Base-by-base conservation (phyloP, 2,329 filamentous ascomycete species). In the Curvularia verruculosa region DNA sequence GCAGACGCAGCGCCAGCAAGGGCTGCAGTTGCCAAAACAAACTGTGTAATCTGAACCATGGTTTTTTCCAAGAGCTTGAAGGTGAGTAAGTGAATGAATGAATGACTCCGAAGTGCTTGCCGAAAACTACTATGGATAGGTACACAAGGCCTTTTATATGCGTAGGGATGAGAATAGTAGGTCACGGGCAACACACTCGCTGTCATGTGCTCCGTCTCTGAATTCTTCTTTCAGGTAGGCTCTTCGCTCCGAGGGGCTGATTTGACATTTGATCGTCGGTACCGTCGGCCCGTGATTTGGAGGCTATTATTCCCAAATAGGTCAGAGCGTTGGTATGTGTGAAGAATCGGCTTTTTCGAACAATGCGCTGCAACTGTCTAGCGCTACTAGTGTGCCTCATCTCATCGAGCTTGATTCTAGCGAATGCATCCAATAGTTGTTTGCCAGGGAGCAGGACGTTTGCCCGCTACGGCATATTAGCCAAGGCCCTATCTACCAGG, bases 11-110 rank as follows among this genome's bases (percentile, higher is more conserved):
- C 61, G 41, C 63, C 58, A 15, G 63, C 58, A 21, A 67, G 41
- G 21, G 65, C 60, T 36, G 62, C 63, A 19, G 66, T 61, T 13
- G 66, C 66, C 54, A 70, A 56, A 41, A 68, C 50, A 19, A 69
- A 56, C 13, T 63, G 61, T 29, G 62, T 68, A 41, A 70, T 40
- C 49, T 66, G 62, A n/a, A 70, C 68, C 68, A 70, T 70, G 19
- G n/a, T n/a, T n/a, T 45, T 67, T 60, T 31, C 54, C 26, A 24
- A 19, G 49, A 49, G 19, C 39, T 37, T 28, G 39, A 24, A 10
- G 21, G 19, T 41, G 46, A 52, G 46, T 24, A n/a, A 36, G 34
- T 36, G 15, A 7, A 5, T 29, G 44, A 52, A 46, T 4, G 45
- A 52, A 43, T 7, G 41, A 43, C 44, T 28, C 48, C n/a, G 46